Evolutionary conservation across 805 yeast species (phyloP), one percentile per base, ranked within the genome.

Genomic region (Yarrowia sp.): DNA sequence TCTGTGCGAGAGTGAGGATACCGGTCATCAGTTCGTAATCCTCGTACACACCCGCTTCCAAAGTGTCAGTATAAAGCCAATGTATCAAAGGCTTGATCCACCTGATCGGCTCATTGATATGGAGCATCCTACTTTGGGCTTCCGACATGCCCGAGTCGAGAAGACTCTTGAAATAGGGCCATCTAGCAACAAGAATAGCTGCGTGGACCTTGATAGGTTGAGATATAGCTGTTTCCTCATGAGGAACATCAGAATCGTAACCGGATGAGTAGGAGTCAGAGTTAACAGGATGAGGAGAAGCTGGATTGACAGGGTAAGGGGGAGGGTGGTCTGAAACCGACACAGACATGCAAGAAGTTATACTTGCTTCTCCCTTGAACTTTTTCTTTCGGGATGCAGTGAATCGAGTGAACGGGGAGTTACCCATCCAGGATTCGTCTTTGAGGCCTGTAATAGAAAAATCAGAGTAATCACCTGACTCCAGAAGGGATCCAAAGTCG

Each of bases 71-170:
- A 15, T 56, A 56, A 10, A 56, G 48, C 48, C 48, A 56, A 7
- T 38, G 41, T 8, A 56, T 15, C 48, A 56, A 2, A 5, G 63
- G 48, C 2, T 19, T 9, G 9, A 56, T 15, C 63, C 63, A 56
- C 9, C 48, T 26, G 16, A 56, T 56, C 4, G 63, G 63, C 40
- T 56, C 63, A 16, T 56, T 56, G 48, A 56, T 56, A 26, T 56
- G 63, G 4, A 56, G 48, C 4, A 38, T 41, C 26, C 63, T 22
- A 11, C 26, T 41, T 12, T 56, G 63, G 5, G 63, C 63, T n/a
- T 56, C 63, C 2, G 63, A 56, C 63, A 56, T 56, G 7, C 63
- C 63, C 2, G 63, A 56, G 35, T 56, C 63, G 7, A 56, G 48
- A 9, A 56, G 38, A n/a, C 63, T 41, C 22, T 56, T 42, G 22